Conservation (phyloP, 331 rosid genomes). For the Saraca asoca region DNA sequence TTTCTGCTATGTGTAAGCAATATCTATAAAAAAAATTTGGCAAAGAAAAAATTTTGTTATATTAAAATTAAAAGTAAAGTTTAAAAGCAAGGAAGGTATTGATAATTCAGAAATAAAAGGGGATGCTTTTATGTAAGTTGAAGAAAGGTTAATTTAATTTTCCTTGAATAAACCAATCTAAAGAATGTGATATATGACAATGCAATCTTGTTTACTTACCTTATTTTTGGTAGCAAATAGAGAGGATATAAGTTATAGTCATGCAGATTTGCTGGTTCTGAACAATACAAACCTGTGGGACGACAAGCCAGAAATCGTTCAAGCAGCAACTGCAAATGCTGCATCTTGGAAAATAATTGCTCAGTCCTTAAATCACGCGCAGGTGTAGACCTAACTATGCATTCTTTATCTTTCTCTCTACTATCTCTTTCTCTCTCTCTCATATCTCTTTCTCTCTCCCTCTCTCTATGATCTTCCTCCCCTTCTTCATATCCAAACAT, state of each 20-base stretch:
- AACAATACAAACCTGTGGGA: constrained; percentile 70
- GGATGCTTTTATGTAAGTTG: no score
- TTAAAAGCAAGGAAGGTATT: no score
- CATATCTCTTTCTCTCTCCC: not conserved
- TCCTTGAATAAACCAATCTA: no score
- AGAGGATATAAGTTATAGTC: not conserved
- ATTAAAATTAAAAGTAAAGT: no score
- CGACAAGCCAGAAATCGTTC: constrained; percentile 90
- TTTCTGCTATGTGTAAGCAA: no score
- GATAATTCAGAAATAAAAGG: no score
- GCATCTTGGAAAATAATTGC: constrained; percentile 63
- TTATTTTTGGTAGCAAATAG: not conserved
- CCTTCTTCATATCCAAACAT: constrained; percentile 52
- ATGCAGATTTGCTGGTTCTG: not conserved
- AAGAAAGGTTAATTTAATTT: no score
- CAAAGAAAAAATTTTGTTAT: no score
- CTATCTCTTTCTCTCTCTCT: not conserved
- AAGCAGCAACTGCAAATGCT: constrained; percentile 79
- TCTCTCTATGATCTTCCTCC: constrained; percentile 39
- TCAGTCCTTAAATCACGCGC: constrained; percentile 62
- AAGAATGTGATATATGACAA: no score
- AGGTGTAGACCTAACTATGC: constrained; percentile 52
- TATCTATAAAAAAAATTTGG: no score
- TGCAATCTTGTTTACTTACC: not conserved
- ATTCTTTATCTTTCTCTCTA: constrained; percentile 22